These are phyloP conservation scores for Bocquillonia castaneifolia DNA, from an alignment of 441 rosid genomes.

Conservation along the genomic window DNA sequence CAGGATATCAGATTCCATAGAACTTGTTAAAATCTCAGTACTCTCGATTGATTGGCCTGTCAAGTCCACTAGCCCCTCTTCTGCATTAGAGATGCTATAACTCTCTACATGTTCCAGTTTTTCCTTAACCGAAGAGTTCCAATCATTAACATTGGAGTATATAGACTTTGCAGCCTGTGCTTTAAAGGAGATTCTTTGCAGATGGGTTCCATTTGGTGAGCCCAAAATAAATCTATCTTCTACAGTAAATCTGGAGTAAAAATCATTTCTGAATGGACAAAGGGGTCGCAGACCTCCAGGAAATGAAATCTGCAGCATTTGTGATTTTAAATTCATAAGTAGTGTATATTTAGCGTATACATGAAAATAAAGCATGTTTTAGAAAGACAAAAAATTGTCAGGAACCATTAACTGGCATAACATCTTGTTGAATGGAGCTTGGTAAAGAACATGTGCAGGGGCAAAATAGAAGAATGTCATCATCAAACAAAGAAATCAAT, in stretches of 20 bases:
- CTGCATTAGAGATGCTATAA: slow-evolving; percentile 35
- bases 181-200: slow-evolving; percentile 35
- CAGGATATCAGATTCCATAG: slow-evolving; percentile 38
- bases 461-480: background rate
- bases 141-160: slow-evolving; percentile 30
- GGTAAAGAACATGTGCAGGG: background rate
- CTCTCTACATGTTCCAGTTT: slow-evolving; percentile 42
- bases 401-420: background rate
- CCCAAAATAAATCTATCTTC: slow-evolving; percentile 46
- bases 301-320: slow-evolving; percentile 43
- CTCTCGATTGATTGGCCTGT: slow-evolving; percentile 38
- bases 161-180: slow-evolving; percentile 51
- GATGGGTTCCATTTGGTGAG: slow-evolving; percentile 35
- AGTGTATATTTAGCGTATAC: background rate
- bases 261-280: slow-evolving; percentile 42
- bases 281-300: slow-evolving; percentile 44
- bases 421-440: background rate
- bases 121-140: slow-evolving; percentile 35
- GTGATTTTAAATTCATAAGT: slow-evolving; percentile 14
- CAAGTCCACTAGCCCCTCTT: slow-evolving; percentile 33
- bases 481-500: background rate
- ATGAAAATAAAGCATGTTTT: background rate
- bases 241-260: slow-evolving; percentile 34
- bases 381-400: background rate
- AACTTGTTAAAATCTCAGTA: slow-evolving; percentile 27